phyloP scores from a whole-genome alignment of 495 filamentous ascomycete genomes.

The Delitschia confertaspora region DNA sequence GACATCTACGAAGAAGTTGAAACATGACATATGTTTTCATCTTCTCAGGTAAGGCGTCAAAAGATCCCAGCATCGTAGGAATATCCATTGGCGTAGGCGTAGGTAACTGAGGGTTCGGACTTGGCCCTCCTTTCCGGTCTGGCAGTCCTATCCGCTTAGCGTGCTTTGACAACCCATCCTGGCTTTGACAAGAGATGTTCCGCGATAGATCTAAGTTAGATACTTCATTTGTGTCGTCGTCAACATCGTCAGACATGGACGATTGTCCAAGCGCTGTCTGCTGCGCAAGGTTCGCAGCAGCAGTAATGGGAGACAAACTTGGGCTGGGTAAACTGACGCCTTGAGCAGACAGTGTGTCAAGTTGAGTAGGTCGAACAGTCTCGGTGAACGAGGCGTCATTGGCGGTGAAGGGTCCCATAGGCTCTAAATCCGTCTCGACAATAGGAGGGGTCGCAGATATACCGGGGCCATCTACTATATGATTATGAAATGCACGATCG shows the following conservation, averaged over 20 bases:
- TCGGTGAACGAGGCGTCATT: constrained; percentile 23
- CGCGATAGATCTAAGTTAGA: constrained; percentile 27
- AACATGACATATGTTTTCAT: constrained; percentile 95
- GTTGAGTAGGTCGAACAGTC: constrained; percentile 22
- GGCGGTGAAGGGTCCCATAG: constrained; percentile 19
- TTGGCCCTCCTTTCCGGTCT: background rate
- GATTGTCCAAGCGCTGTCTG: constrained; percentile 1
- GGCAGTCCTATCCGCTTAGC: constrained; percentile 12
- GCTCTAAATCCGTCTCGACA: constrained; percentile 34
- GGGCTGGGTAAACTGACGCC: constrained; percentile 92
- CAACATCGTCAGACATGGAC: constrained; percentile 12
- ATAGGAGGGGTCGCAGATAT: constrained; percentile 37
- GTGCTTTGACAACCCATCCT: no score
- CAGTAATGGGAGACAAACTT: constrained; percentile 82
- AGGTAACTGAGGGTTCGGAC: constrained; percentile 27
- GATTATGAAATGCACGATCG: constrained; percentile 11
- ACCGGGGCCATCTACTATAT: constrained; percentile 23
- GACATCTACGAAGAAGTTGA: constrained; percentile 79
- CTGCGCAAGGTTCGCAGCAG: constrained; percentile 54
- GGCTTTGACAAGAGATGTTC: constrained; percentile 2
- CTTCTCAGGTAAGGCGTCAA: constrained; percentile 79
- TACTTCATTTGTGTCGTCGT: constrained; percentile 28
- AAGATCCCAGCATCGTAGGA: constrained; percentile 74
- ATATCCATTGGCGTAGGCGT: constrained; percentile 59
- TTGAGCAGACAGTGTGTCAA: constrained; percentile 60